Percentiles rank a stretch among this genome's conserved stretches.
Evolutionary conservation across 192 early-diverging fungal species (phyloP).

Genomic region (Gonapodya prolifera): DNA sequence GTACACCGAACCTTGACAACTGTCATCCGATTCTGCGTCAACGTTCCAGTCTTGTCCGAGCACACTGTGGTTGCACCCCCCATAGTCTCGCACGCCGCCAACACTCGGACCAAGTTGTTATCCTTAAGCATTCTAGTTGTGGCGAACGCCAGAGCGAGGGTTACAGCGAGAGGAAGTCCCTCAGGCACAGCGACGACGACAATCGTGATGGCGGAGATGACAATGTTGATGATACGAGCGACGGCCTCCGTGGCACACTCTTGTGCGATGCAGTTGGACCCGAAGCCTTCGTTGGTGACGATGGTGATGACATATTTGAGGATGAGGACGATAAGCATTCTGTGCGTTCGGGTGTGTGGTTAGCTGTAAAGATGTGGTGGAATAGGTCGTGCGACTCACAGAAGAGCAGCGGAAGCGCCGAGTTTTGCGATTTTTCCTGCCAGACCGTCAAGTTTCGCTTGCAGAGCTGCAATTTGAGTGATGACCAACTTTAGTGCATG

Average conservation of each 20-base stretch:
- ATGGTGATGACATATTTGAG: slow-evolving; percentile 65
- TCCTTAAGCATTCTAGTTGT: slow-evolving; percentile 93
- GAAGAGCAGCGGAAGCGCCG: slow-evolving; percentile 63
- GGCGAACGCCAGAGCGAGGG: slow-evolving; percentile 84
- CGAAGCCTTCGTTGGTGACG: background rate
- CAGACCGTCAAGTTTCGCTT: slow-evolving; percentile 73
- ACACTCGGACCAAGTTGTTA: slow-evolving; percentile 90
- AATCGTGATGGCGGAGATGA: slow-evolving; percentile 86
- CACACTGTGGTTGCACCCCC: slow-evolving; percentile 86
- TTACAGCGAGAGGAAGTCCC: slow-evolving; percentile 94
- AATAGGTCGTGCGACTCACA: too few species aligned
- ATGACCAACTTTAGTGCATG: too few species aligned
- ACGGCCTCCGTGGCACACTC: slow-evolving; percentile 1
- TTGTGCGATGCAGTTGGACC: background rate
- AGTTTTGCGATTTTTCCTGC: slow-evolving; percentile 91
- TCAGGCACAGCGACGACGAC: slow-evolving; percentile 99
- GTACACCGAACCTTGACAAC: too few species aligned
- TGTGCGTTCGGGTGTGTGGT: too few species aligned
- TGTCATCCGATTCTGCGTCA: slow-evolving; percentile 96
- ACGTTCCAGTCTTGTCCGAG: slow-evolving; percentile 97
- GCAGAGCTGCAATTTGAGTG: slow-evolving; percentile 64
- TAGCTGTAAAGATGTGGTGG: too few species aligned
- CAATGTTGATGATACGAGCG: slow-evolving; percentile 26
- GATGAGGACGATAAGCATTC: slow-evolving; percentile 81
- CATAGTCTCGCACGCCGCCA: slow-evolving; percentile 98